These are phyloP conservation scores for Hymenoscyphus salicellus DNA, from an alignment of 2,329 filamentous ascomycete species.

Conservation along the genomic window DNA sequence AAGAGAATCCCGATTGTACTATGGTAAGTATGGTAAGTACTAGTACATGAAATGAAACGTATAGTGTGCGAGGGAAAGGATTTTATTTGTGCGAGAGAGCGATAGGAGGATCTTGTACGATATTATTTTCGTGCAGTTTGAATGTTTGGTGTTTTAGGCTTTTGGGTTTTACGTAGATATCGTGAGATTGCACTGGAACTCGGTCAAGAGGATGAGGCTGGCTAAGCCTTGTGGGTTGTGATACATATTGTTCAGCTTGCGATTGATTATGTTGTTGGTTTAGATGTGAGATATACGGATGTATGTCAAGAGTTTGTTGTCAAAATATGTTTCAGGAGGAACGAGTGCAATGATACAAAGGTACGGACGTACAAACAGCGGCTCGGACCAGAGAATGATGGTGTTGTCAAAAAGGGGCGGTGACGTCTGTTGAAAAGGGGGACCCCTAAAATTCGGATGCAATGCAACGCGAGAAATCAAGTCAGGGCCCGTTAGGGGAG, in stretches of 20 bases:
- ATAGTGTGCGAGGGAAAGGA: neutral
- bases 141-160: neutral
- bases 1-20: neutral
- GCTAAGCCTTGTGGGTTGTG: neutral
- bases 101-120: neutral
- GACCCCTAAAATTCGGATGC: neutral
- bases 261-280: neutral
- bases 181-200: neutral
- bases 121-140: neutral
- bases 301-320: neutral
- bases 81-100: neutral
- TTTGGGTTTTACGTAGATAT: neutral
- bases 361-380: no score
- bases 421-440: slow-evolving; percentile 1
- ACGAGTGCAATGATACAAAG: neutral
- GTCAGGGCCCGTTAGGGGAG: neutral
- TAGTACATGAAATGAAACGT: neutral
- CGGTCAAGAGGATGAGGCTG: neutral
- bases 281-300: no score
- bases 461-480: neutral
- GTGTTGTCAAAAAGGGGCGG: neutral
- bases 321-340: neutral
- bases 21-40: neutral
- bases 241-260: no score
- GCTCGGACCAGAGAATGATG: neutral